Percentiles rank a stretch among this genome's conserved stretches.
These are phyloP conservation scores for Mycena citricolor DNA, from an alignment of 1,284 basidiomycete genomes.

Conservation along the genomic window DNA sequence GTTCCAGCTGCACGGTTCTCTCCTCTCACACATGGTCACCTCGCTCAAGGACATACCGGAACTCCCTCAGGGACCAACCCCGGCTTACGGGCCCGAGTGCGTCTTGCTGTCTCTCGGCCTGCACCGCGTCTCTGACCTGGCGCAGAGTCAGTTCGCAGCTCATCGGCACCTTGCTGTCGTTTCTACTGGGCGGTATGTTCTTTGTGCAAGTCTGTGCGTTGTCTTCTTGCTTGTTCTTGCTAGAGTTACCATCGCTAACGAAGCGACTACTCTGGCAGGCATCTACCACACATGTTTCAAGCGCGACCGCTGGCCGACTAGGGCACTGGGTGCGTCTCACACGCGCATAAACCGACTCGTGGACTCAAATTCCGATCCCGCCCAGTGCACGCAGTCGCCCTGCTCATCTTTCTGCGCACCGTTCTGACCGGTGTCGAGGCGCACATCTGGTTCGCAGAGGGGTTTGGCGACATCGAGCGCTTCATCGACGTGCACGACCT, in stretches of 20 bases:
- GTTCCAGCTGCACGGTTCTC: too few species aligned
- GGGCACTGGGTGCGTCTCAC: constrained; percentile 18
- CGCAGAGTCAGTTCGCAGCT: too few species aligned
- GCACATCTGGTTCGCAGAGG: constrained; percentile 24
- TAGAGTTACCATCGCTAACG: too few species aligned
- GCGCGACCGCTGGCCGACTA: constrained; percentile 7
- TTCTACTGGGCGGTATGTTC: constrained; percentile 13
- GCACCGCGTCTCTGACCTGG: too few species aligned
- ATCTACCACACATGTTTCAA: constrained; percentile 20
- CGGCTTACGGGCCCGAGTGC: too few species aligned
- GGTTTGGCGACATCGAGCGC: constrained; percentile 22
- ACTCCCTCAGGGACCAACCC: too few species aligned
- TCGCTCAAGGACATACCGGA: too few species aligned
- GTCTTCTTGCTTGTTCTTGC: too few species aligned
- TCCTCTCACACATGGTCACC: too few species aligned
- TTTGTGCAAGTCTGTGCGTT: constrained; percentile 15
- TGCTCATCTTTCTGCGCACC: constrained; percentile 19
- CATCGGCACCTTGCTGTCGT: constrained; percentile 14
- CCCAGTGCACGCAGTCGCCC: constrained; percentile 20
- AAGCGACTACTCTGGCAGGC: constrained; percentile 3
- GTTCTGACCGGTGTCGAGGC: constrained; percentile 20
- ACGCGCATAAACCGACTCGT: background rate
- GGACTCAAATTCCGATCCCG: background rate
- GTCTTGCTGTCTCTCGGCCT: too few species aligned
- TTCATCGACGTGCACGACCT: constrained; percentile 15